Conservation (phyloP, 2,329 filamentous ascomycete genomes). For the Rhinocladiella similis region DNA sequence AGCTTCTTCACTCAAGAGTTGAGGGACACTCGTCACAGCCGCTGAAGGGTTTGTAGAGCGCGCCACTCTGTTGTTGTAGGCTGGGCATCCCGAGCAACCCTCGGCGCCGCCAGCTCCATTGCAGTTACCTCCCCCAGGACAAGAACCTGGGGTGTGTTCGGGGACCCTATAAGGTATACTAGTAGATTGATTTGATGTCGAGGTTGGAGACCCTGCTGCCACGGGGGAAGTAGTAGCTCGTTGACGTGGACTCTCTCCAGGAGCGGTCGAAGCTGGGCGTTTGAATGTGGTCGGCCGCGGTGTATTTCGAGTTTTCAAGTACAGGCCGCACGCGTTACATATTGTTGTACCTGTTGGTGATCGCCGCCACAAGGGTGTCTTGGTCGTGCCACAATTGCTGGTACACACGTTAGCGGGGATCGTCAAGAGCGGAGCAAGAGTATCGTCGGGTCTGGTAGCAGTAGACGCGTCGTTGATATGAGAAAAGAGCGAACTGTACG, state of each 20-base stretch:
- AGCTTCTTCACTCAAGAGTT: slow-evolving; percentile 7
- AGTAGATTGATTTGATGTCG: slow-evolving; percentile 31
- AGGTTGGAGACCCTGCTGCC: slow-evolving; percentile 31
- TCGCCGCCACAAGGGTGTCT: slow-evolving; percentile 90
- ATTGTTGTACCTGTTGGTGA: slow-evolving; percentile 92
- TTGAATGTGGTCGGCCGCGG: slow-evolving; percentile 88
- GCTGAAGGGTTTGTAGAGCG: slow-evolving; percentile 17
- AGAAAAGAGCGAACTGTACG: slow-evolving; percentile 34
- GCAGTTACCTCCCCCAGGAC: slow-evolving; percentile 89
- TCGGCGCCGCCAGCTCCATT: slow-evolving; percentile 96
- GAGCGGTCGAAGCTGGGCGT: slow-evolving; percentile 55
- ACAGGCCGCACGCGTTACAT: slow-evolving; percentile 95
- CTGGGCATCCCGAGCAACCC: slow-evolving; percentile 92
- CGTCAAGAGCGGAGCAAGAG: too few species aligned
- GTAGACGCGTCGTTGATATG: slow-evolving; percentile 43
- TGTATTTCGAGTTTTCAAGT: slow-evolving; percentile 89
- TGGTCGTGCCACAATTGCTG: slow-evolving; percentile 93
- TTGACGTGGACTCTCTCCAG: slow-evolving; percentile 22
- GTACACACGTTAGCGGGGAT: slow-evolving; percentile 4
- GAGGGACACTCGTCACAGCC: background rate
- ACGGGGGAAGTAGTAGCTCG: slow-evolving; percentile 19
- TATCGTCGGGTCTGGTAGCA: too few species aligned
- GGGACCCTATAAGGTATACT: slow-evolving; percentile 27
- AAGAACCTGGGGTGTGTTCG: slow-evolving; percentile 69
- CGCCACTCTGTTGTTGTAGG: slow-evolving; percentile 93